Base-by-base conservation (phyloP, 139 green algal genomes). In the Coelastrella sp. region DNA sequence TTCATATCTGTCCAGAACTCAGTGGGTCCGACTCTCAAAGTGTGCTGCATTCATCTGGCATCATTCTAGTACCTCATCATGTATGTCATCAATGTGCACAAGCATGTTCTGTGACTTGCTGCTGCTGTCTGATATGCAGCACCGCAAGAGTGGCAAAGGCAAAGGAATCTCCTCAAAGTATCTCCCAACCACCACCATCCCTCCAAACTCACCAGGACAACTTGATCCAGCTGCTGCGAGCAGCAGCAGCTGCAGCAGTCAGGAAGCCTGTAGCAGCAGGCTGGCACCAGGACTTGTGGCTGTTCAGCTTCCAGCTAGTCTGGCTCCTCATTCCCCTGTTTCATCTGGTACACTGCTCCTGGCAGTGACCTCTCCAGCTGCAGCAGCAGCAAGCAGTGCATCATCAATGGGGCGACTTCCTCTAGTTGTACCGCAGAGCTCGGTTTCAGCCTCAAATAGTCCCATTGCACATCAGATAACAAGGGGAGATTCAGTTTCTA, bases 401-500 rank as follows among this genome's bases (percentile, higher is more conserved):
- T n/a, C n/a, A n/a, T n/a, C n/a, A n/a, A n/a, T n/a, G n/a, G n/a
- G n/a, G n/a, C n/a, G n/a, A n/a, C n/a, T n/a, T n/a, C n/a, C n/a
- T n/a, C n/a, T n/a, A n/a, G n/a, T n/a, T n/a, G n/a, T n/a, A n/a
- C n/a, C n/a, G n/a, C n/a, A n/a, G n/a, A n/a, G n/a, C n/a, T n/a
- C n/a, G n/a, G n/a, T n/a, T n/a, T n/a, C n/a, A n/a, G n/a, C n/a
- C n/a, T n/a, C n/a, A n/a, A n/a, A n/a, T n/a, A n/a, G n/a, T n/a
- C n/a, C n/a, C n/a, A n/a, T 34, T 43, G 38, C 6, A 3, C 68
- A 59, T 8, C 23, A n/a, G 23, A 19, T 77, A 6, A 79, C 71
- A 13, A 48, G 71, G 2, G 71, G 71, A 9, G 71, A 79, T 11
- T 79, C 71, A 30, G 71, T 79, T 40, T 79, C 71, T 43, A 79